These are phyloP conservation scores for Cyanidioschyzon merolae DNA, from an alignment of 23 red algal genomes.

Conservation along the genomic window DNA sequence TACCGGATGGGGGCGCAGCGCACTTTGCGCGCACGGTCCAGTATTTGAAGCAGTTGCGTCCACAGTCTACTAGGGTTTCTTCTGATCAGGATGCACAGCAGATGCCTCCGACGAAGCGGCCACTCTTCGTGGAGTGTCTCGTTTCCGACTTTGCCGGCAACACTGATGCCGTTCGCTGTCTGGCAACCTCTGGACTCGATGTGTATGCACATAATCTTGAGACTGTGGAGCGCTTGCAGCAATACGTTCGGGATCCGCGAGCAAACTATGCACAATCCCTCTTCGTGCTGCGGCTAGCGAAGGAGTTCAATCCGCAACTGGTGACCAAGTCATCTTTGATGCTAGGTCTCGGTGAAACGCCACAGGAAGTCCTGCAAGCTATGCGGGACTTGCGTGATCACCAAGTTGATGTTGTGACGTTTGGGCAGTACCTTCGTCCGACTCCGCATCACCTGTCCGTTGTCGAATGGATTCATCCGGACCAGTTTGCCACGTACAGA, in stretches of 20 bases:
- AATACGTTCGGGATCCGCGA: constrained; percentile 55
- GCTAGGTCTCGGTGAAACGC: constrained; percentile 89
- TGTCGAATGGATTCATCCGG: constrained; percentile 71
- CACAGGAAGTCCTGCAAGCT: constrained; percentile 49
- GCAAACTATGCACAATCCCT: constrained; percentile 76
- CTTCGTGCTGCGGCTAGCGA: constrained; percentile 37
- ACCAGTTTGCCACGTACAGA: constrained; percentile 64
- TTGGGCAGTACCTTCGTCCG: constrained; percentile 89
- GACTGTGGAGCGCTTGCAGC: constrained; percentile 74
- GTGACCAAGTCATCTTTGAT: constrained; percentile 86
- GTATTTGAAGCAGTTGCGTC: constrained; percentile 39
- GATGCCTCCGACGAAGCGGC: background rate
- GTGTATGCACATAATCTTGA: constrained; percentile 96
- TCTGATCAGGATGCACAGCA: too few relatives aligned
- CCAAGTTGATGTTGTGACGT: constrained; percentile 76
- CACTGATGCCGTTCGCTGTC: constrained; percentile 26
- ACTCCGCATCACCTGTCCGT: constrained; percentile 66
- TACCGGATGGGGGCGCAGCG: constrained; percentile 70
- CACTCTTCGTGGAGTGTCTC: constrained; percentile 81
- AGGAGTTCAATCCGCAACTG: constrained; percentile 27
- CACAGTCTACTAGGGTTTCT: background rate
- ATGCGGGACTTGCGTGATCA: constrained; percentile 43
- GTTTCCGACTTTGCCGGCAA: constrained; percentile 76
- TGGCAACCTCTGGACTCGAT: constrained; percentile 64
- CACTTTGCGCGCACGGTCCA: constrained; percentile 82